Evolutionary conservation across 768 basidiomycete genomes (phyloP).

Genomic region (Leccinellum albellum): DNA sequence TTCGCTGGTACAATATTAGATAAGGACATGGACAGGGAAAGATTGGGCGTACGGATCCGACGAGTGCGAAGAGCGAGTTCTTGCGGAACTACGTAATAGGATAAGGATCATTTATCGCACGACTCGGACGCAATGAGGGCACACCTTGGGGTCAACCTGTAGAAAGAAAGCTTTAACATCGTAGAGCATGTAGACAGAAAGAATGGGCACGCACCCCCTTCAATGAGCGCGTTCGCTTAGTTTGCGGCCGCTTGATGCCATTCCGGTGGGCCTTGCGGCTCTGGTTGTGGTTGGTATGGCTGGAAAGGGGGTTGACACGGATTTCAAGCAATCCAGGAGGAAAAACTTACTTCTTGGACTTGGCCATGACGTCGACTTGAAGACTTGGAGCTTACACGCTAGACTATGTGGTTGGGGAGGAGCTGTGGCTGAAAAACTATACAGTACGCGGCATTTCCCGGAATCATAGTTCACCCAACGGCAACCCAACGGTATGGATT

Average conservation of each 20-base stretch:
- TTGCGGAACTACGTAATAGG: slow-evolving; percentile 65
- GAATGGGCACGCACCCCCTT: slow-evolving; percentile 73
- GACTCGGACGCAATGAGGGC: slow-evolving; percentile 9
- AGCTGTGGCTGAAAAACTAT: slow-evolving; percentile 36
- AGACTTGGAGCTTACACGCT: background rate
- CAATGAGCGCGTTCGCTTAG: slow-evolving; percentile 71
- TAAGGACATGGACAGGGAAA: background rate
- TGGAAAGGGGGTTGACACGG: slow-evolving; percentile 29
- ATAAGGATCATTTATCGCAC: background rate
- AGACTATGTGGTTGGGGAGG: background rate
- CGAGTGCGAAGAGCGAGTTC: slow-evolving; percentile 69
- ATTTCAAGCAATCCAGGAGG: slow-evolving; percentile 4
- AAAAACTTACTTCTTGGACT: slow-evolving; percentile 90
- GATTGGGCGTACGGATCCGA: slow-evolving; percentile 61
- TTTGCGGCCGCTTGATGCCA: slow-evolving; percentile 85
- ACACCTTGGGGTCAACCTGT: slow-evolving; percentile 80
- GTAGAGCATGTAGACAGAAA: background rate
- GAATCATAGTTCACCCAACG: no score
- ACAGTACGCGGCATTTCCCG: slow-evolving; percentile 26
- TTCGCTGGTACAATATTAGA: slow-evolving; percentile 42
- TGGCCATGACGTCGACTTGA: slow-evolving; percentile 65
- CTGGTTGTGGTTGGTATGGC: slow-evolving; percentile 95
- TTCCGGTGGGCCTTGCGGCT: slow-evolving; percentile 96
- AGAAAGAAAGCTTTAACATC: background rate
- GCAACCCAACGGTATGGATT: background rate